A percentile compares a stretch with the other conserved stretches of the same genome.
Conservation (phyloP, 768 basidiomycete genomes). For the Lactarius evosmus region DNA sequence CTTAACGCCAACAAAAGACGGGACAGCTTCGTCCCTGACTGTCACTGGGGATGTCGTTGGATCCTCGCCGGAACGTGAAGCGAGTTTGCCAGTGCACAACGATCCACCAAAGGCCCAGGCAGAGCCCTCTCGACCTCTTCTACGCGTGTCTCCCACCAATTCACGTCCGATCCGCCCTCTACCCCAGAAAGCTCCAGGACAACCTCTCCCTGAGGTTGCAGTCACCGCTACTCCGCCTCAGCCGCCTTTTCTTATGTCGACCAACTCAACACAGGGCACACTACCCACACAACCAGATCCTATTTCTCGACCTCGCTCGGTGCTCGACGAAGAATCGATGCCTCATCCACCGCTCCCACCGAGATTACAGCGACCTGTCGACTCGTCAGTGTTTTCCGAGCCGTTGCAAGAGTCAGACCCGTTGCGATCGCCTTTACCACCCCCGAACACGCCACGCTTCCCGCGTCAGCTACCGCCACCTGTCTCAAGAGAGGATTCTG, state of each 20-base stretch:
- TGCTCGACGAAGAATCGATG: constrained; percentile 24
- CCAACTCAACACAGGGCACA: constrained; percentile 9
- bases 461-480: constrained; percentile 25
- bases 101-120: constrained; percentile 15
- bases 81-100: neutral
- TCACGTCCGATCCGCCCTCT: constrained; percentile 23
- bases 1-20: constrained; percentile 10
- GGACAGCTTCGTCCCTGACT: constrained; percentile 7
- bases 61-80: constrained; percentile 14
- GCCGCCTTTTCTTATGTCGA: constrained; percentile 13
- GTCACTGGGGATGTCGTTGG: constrained; percentile 11
- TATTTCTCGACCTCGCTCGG: constrained; percentile 22
- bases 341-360: constrained; percentile 11
- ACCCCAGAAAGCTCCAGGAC: constrained; percentile 14
- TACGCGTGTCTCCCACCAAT: constrained; percentile 21
- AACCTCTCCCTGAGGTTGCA: constrained; percentile 20
- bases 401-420: constrained; percentile 38
- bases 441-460: constrained; percentile 32
- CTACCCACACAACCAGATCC: constrained; percentile 22
- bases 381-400: constrained; percentile 29
- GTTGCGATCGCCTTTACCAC: constrained; percentile 41
- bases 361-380: constrained; percentile 21
- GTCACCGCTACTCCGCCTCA: neutral
- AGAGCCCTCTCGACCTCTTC: constrained; percentile 6
- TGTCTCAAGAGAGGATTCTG: constrained; percentile 23